Evolutionary conservation across 164 flowering plant species (phyloP), one percentile per base, ranked within the genome.

Genomic region (Nelumbo lutea): DNA sequence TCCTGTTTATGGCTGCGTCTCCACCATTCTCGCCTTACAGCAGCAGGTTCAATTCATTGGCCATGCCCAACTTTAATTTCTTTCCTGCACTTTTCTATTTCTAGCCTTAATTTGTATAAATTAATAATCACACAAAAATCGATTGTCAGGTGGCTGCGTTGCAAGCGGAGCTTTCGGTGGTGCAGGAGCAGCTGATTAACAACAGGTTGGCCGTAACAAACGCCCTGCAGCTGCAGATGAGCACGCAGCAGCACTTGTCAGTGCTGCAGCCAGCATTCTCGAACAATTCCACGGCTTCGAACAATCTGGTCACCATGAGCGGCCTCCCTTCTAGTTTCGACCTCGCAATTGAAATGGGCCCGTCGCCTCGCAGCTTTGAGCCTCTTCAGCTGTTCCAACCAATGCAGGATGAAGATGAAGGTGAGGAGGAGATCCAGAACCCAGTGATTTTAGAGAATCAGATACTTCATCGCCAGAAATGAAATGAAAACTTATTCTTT

Each of bases 1-100:
- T 64, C 98, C 94, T 0, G 97, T 91, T 60, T 89, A 89, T 69
- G 98, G 98, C 13, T 93, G 98, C 65, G 93, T 90, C 14, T 91
- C 98, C 11, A 88, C 96, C 70, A 84, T 93, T n/a, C 83, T 91
- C 61, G 91, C 91, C 62, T 66, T 93, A 71, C 96, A 90, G 57
- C 97, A 87, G 68, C 98, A 93, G 98, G 97, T 93, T 70, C 4
- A 27, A 27, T 27, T 27, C 27, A 27, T 27, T 27, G 27, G 27
- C 40, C 11, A 9, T 14, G 3, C 11, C 42, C 3, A 67, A 3
- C 14, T 60, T 7, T 6, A 3, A 1, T 48, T 14, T 55, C 55
- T 41, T 1, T 66, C 14, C 38, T 4, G 4, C 6, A 56, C 3
- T 58, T 61, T 5, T 27, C 14, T 11, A 50, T 53, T 59, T 67